Evolutionary conservation across 495 filamentous ascomycete genomes (phyloP), one percentile per base, ranked within the genome.

Genomic region (Lasiosphaeria miniovina): DNA sequence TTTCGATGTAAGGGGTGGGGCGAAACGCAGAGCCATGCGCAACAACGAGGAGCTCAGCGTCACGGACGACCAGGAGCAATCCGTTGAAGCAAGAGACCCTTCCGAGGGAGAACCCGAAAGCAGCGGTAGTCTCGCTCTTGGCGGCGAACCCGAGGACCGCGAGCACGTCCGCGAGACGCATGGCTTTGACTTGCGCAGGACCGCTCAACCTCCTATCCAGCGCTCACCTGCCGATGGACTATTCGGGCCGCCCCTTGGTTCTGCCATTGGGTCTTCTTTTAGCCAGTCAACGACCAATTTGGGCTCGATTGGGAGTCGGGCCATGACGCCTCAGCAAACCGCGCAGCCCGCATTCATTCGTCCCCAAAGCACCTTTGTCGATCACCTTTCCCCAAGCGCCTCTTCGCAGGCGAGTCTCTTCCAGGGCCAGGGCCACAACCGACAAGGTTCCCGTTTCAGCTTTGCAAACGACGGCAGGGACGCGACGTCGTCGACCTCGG

Each of bases 101-200:
- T 78, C 77, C 0, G 78, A 80, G 49, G 74, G 70, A 43, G 80
- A 84, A 49, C 84, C 85, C 3, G 90, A 91, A 67, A 90, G 88
- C 68, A 90, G 91, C 50, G 78, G 78, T 10, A 97, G 93, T 68
- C 79, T 95, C 38, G 91, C 93, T 55, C 80, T 97, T 15, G 93
- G 93, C 55, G 93, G 93, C 8, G 92, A 96, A 65, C 92, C 92
- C 0, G 93, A 97, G 65, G 91, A 91, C 63, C 80, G 82, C 59
- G 83, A 84, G 11, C 76, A 73, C 46, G 67, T 66, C 49, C 82
- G 81, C 45, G 81, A 84, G 49, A 64, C 74, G 32, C 80, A 85
- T 60, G 80, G 80, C 11, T 80, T 74, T 36, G 75, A 82, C 48
- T 72, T 75, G 17, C 75, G 79, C 46, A 65, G 76, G 50, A 82